Evolutionary conservation across 2,329 filamentous ascomycete species (phyloP).

Genomic region (Corynespora cassiicola): DNA sequence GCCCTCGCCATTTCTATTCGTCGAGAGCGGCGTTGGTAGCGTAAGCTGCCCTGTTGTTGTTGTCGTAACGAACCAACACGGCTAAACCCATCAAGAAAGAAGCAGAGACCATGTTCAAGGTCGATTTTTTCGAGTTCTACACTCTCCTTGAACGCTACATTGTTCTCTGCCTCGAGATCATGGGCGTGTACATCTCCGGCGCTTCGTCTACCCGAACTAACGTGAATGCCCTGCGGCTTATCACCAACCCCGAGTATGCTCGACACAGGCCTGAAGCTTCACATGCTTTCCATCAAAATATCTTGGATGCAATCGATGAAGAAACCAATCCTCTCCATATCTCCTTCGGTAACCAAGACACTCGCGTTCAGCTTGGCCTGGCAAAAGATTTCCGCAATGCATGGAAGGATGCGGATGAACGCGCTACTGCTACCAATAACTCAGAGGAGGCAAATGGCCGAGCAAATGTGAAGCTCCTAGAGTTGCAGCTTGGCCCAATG

Average conservation of each 20-base stretch:
- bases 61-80: neutral
- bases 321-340: slow-evolving; percentile 62
- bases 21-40: slow-evolving; percentile 19
- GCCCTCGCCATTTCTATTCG: slow-evolving; percentile 11
- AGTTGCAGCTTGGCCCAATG: slow-evolving; percentile 68
- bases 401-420: slow-evolving; percentile 72
- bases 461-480: slow-evolving; percentile 55
- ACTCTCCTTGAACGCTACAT: slow-evolving; percentile 74
- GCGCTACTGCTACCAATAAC: slow-evolving; percentile 19
- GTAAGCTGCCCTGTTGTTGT: slow-evolving; percentile 14
- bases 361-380: slow-evolving; percentile 64
- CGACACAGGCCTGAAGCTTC: slow-evolving; percentile 27
- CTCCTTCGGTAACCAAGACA: slow-evolving; percentile 62
- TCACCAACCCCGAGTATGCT: slow-evolving; percentile 35
- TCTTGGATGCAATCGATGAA: slow-evolving; percentile 68
- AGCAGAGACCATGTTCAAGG: slow-evolving; percentile 70
- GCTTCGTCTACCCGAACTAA: slow-evolving; percentile 20
- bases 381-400: slow-evolving; percentile 75
- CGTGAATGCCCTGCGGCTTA: slow-evolving; percentile 38
- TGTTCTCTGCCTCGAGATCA: slow-evolving; percentile 70
- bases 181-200: slow-evolving; percentile 60
- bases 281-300: slow-evolving; percentile 73
- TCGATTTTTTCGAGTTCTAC: slow-evolving; percentile 81
- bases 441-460: slow-evolving; percentile 20
- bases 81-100: slow-evolving; percentile 28